Evolutionary conservation across 1,284 basidiomycete genomes (phyloP).

Genomic region (Moniliella sp.): DNA sequence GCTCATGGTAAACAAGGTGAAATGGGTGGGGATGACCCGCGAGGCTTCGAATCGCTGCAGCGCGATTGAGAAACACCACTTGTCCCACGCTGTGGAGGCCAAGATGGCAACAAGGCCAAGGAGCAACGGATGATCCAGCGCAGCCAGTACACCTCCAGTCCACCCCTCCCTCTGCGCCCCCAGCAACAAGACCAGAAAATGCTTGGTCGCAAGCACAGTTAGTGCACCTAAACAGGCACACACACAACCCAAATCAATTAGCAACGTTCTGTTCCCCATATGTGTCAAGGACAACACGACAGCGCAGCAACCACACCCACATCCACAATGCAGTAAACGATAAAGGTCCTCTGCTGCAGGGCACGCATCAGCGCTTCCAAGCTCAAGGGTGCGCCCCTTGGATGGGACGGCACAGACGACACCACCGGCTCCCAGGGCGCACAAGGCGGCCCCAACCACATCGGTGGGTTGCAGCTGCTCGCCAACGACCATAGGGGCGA

Average conservation of each 20-base stretch:
- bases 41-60: slow-evolving; percentile 24
- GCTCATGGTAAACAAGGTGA: slow-evolving; percentile 52
- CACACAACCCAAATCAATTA: slow-evolving; percentile 66
- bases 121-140: slow-evolving; percentile 20
- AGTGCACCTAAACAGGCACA: slow-evolving; percentile 79
- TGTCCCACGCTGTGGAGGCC: slow-evolving; percentile 62
- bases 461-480: slow-evolving; percentile 43
- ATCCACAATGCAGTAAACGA: slow-evolving; percentile 15
- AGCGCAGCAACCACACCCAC: slow-evolving; percentile 7
- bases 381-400: no score
- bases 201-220: slow-evolving; percentile 86
- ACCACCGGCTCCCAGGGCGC: slow-evolving; percentile 25
- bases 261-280: slow-evolving; percentile 49
- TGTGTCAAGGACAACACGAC: slow-evolving; percentile 38
- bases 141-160: slow-evolving; percentile 6
- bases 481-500: slow-evolving; percentile 60
- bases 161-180: no score
- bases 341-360: no score
- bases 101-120: slow-evolving; percentile 43
- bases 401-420: slow-evolving; percentile 67
- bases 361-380: slow-evolving; percentile 3
- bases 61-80: slow-evolving; percentile 61
- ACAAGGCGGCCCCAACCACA: slow-evolving; percentile 46
- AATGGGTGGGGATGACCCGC: slow-evolving; percentile 51
- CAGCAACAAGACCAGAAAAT: slow-evolving; percentile 48